A percentile compares a stretch with the other conserved stretches of the same genome.
Evolutionary conservation across 805 yeast species (phyloP).

Genomic region (Starmerella floris): DNA sequence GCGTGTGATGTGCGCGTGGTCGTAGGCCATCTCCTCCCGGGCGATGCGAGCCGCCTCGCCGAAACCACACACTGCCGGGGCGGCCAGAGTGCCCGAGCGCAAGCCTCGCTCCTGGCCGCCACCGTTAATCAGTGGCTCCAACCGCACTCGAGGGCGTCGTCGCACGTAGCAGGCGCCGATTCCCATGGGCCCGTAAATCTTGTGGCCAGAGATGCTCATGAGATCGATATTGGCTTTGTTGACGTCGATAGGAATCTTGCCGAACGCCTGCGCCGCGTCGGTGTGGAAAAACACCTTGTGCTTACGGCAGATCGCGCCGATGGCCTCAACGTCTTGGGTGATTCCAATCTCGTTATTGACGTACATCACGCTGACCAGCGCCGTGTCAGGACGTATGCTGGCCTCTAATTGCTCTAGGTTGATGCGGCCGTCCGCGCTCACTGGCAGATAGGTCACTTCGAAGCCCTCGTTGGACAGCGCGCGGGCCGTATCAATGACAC

Average conservation of each 20-base stretch:
- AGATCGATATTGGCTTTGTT: constrained; percentile 86
- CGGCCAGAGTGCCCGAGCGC: constrained; percentile 92
- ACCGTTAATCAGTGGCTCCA: constrained; percentile 88
- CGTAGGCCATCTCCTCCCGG: constrained; percentile 58
- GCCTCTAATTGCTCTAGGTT: constrained; percentile 62
- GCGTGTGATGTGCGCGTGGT: constrained; percentile 51
- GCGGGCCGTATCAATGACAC: constrained; percentile 94
- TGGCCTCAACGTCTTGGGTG: constrained; percentile 87
- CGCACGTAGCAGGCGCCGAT: constrained; percentile 90
- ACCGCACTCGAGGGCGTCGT: constrained; percentile 95
- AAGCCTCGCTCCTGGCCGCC: constrained; percentile 99
- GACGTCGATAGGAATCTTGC: constrained; percentile 85
- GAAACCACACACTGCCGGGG: constrained; percentile 90
- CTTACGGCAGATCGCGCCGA: constrained; percentile 73
- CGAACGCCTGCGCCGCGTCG: constrained; percentile 95
- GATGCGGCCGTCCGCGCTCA: constrained; percentile 64
- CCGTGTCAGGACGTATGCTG: constrained; percentile 82
- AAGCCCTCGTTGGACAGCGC: constrained; percentile 93
- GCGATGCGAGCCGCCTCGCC: constrained; percentile 94
- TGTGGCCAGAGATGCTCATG: constrained; percentile 88
- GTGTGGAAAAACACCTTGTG: constrained; percentile 93
- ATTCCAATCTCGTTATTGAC: constrained; percentile 98
- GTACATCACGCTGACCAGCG: constrained; percentile 85
- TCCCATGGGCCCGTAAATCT: constrained; percentile 96
- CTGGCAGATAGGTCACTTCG: constrained; percentile 88